Evolutionary conservation across 768 basidiomycete genomes (phyloP).

Genomic region (Krasilnikovozyma curviuscula): DNA sequence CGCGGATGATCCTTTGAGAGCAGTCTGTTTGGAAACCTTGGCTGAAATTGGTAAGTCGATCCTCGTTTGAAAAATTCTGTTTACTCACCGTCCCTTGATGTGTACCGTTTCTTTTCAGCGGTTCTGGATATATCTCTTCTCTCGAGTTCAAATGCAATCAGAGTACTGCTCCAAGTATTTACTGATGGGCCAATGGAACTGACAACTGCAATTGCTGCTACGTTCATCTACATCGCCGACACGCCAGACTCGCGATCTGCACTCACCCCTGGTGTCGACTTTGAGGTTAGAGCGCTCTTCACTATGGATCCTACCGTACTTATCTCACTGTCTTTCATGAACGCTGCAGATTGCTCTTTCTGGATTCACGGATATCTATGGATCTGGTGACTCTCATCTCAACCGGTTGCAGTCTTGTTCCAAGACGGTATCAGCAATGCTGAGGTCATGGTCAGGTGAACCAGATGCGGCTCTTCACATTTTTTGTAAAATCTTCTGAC

Average conservation of each 20-base stretch:
- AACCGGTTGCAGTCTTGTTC: slow-evolving; percentile 62
- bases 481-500: background rate
- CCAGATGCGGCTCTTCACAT: slow-evolving; percentile 4
- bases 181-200: slow-evolving; percentile 77
- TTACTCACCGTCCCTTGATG: too few relatives aligned
- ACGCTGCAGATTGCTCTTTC: slow-evolving; percentile 54
- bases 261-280: slow-evolving; percentile 59
- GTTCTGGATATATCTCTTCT: slow-evolving; percentile 73
- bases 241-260: slow-evolving; percentile 61
- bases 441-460: slow-evolving; percentile 86
- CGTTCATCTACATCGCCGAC: slow-evolving; percentile 68
- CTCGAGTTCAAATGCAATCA: slow-evolving; percentile 58
- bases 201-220: slow-evolving; percentile 52
- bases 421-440: slow-evolving; percentile 57
- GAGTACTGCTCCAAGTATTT: slow-evolving; percentile 64
- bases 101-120: slow-evolving; percentile 38
- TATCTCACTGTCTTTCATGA: background rate
- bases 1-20: slow-evolving; percentile 68
- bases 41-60: slow-evolving; percentile 59
- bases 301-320: background rate
- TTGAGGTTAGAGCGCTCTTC: slow-evolving; percentile 45
- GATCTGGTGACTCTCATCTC: slow-evolving; percentile 54
- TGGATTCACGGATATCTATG: slow-evolving; percentile 81
- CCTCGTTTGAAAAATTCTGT: background rate
- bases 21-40: slow-evolving; percentile 65